phyloP scores from a whole-genome alignment of 768 basidiomycete species.

The Termitomyces sp. region DNA sequence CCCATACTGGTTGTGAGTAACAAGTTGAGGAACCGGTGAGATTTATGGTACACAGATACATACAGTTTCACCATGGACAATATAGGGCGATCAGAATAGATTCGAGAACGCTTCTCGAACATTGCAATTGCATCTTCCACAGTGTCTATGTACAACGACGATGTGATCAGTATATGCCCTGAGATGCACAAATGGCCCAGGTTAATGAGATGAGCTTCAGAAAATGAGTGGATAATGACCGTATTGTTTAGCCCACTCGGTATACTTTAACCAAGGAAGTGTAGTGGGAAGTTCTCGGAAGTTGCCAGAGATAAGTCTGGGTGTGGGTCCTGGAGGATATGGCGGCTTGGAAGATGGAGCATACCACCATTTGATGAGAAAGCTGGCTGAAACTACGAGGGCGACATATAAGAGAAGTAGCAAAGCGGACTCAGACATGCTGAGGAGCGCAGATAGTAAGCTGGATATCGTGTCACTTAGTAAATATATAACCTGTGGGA shows the following conservation, averaged over 20 bases:
- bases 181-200: background rate
- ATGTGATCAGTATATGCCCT: constrained; percentile 1
- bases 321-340: constrained; percentile 1
- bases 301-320: background rate
- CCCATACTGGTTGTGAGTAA: background rate
- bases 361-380: background rate
- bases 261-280: constrained; percentile 1
- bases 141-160: background rate
- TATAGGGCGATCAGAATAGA: constrained; percentile 27
- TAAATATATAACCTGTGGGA: background rate
- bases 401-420: background rate
- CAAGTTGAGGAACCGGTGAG: background rate
- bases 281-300: background rate
- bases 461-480: background rate
- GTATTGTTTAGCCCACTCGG: constrained; percentile 3
- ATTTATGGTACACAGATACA: background rate
- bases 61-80: constrained; percentile 22
- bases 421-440: background rate
- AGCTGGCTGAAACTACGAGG: background rate
- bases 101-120: constrained; percentile 25
- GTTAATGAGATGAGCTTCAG: background rate
- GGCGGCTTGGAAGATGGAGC: background rate
- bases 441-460: background rate
- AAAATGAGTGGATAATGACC: background rate
- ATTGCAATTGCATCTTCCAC: constrained; percentile 17